Percentiles rank a stretch among this genome's conserved stretches.
phyloP scores from a whole-genome alignment of 441 rosid species.

The Adansonia gregorii region DNA sequence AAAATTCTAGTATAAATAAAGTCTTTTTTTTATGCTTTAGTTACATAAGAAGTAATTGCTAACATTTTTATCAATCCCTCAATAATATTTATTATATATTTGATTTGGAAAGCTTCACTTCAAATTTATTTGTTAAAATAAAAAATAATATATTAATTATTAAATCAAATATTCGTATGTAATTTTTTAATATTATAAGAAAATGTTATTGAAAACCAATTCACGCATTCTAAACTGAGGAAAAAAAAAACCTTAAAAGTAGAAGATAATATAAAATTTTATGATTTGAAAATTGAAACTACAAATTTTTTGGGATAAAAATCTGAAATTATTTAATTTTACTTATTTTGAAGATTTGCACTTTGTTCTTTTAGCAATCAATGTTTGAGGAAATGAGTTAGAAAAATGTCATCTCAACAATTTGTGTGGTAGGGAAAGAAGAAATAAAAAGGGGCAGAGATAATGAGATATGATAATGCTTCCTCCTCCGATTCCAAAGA shows the following conservation, averaged over 20 bases:
- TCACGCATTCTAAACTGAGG: background rate
- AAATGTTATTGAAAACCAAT: background rate
- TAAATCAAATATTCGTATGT: background rate
- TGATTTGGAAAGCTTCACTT: background rate
- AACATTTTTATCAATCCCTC: background rate
- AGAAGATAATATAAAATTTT: background rate
- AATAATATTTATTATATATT: background rate
- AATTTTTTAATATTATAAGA: background rate
- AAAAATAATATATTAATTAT: background rate
- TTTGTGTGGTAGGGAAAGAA: constrained; percentile 25
- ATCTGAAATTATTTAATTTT: background rate
- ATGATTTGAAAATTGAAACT: background rate
- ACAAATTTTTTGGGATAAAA: background rate
- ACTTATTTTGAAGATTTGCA: background rate
- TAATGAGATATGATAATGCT: constrained; percentile 28
- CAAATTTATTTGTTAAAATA: background rate
- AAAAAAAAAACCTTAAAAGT: background rate
- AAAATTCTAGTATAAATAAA: background rate
- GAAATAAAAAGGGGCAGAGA: background rate
- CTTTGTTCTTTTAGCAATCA: background rate
- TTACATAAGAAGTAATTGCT: background rate
- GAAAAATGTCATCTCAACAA: constrained; percentile 35
- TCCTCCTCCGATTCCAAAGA: background rate
- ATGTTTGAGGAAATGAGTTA: background rate
- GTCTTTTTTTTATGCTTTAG: background rate